Evolutionary conservation across 1,284 basidiomycete genomes (phyloP).

Genomic region (Ustilago tritici): DNA sequence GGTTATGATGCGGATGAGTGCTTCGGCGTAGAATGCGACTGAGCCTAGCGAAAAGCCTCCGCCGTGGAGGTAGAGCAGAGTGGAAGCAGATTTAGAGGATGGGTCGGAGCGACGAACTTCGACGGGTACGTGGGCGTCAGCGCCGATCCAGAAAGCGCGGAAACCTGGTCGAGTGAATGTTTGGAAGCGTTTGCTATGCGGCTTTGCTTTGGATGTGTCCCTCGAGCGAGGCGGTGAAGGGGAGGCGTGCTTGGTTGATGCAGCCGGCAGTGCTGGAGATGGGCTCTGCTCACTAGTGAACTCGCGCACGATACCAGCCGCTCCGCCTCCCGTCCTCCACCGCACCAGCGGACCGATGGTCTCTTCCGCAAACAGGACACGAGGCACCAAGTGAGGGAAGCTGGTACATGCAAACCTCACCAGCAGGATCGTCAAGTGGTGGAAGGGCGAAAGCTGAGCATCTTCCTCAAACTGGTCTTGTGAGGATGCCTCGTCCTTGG

Average conservation of each 20-base stretch:
- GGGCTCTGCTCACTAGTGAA: constrained; percentile 36
- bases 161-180: constrained; percentile 43
- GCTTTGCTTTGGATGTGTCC: constrained; percentile 5
- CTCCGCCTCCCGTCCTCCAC: constrained; percentile 66
- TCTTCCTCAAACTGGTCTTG: constrained; percentile 26
- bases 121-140: constrained; percentile 43
- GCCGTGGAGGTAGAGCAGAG: constrained; percentile 66
- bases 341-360: constrained; percentile 66
- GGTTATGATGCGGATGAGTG: constrained; percentile 64
- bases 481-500: constrained; percentile 28
- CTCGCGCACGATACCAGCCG: constrained; percentile 51
- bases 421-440: constrained; percentile 61
- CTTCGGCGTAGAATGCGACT: constrained; percentile 68
- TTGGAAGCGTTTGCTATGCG: background rate
- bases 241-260: constrained; percentile 3
- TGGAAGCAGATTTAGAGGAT: constrained; percentile 45
- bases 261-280: background rate
- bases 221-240: background rate
- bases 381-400: constrained; percentile 65
- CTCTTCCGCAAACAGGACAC: constrained; percentile 65
- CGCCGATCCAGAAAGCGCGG: constrained; percentile 65
- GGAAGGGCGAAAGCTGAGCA: constrained; percentile 59
- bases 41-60: constrained; percentile 68
- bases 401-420: constrained; percentile 62
- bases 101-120: constrained; percentile 40